Percentiles rank a stretch among this genome's conserved stretches.
Conservation (phyloP, 2,329 filamentous ascomycete genomes). For the Sclerotinia minor region DNA sequence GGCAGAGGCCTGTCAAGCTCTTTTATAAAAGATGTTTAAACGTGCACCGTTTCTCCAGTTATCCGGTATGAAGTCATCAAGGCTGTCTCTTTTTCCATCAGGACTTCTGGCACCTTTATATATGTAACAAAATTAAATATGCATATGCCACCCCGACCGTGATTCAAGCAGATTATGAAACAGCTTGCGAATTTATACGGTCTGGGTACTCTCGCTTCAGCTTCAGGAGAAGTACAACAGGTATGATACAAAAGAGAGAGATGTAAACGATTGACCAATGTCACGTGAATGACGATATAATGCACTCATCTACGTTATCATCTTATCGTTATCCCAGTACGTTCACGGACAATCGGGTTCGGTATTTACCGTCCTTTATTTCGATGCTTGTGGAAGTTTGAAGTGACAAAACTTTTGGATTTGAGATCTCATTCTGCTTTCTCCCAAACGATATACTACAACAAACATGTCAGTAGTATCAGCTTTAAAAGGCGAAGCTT, state of each 20-base stretch:
- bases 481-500: constrained; percentile 37
- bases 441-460: constrained; percentile 4
- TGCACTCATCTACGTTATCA: not conserved
- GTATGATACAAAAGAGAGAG: too few species aligned
- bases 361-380: constrained; percentile 20
- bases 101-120: not conserved
- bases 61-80: not conserved
- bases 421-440: constrained; percentile 1
- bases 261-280: not conserved
- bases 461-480: constrained; percentile 38
- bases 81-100: not conserved
- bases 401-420: constrained; percentile 20
- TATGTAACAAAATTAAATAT: too few species aligned
- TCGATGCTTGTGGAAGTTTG: constrained; percentile 19
- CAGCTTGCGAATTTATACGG: not conserved
- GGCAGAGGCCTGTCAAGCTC: not conserved
- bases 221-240: not conserved
- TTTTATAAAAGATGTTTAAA: not conserved
- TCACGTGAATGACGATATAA: not conserved
- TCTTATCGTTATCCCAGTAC: constrained; percentile 6
- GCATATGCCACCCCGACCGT: not conserved
- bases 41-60: not conserved
- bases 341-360: constrained; percentile 4
- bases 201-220: not conserved
- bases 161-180: not conserved